Evolutionary conservation across 208 protist genomes (phyloP), one percentile per base, ranked within the genome.

Genomic region (Trichomonas tenax): DNA sequence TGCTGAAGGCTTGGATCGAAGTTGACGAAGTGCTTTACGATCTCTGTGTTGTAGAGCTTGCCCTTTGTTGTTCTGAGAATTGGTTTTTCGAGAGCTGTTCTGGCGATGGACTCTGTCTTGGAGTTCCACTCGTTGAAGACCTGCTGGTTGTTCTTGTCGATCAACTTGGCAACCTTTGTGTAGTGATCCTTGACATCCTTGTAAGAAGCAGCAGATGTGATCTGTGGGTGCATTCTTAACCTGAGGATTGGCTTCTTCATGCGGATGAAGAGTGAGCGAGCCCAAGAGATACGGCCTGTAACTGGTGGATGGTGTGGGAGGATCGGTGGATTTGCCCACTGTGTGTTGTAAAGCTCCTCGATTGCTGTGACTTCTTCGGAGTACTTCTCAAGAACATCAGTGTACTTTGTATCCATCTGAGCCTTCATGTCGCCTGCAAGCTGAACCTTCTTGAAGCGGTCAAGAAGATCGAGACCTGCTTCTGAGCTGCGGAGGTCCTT

Each of bases 401-500:
- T n/a, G 36, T 82, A 96, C 63, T 96, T 96, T 82, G 26, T 34
- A 9, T 82, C 51, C 93, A 96, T 96, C 72, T 96, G 93, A 3
- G 63, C 49, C 63, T 96, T 63, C 51, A 96, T 96, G 14, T 63
- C 46, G 23, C 51, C 51, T 3, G 49, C 49, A 46, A 63, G 38
- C 15, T 96, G 49, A 46, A 96, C 63, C 15, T 96, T 96, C 51
- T 96, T 96, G 49, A 96, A 96, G 45, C 51, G 0, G 23, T 96
- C 49, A 2, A 97, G 63, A 11, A 96, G 51, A 81, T 96, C 81
- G 34, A 96, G 96, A 38, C 96, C 96, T 15, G 82, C 96, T 97
- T 99, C 98, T 14, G 99, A 98, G 96, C 98, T 99, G 86, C 99
- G 98, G 26, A 99, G 97, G 96, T 99, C 98, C 97, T 99, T 98